Percentiles rank a stretch among this genome's conserved stretches.
Conservation (phyloP, 805 yeast species). For the Candida gorgasii region DNA sequence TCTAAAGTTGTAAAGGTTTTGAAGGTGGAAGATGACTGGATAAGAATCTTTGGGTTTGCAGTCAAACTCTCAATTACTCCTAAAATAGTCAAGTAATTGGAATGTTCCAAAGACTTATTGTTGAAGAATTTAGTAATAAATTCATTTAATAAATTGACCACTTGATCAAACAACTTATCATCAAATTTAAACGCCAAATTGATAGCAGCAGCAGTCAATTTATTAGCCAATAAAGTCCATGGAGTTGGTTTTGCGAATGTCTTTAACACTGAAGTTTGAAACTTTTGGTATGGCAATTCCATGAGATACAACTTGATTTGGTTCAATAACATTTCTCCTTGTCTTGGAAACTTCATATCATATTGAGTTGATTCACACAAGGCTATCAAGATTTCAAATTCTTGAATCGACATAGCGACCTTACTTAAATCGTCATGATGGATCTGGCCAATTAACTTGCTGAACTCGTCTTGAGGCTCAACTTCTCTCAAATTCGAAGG, state of each 20-base stretch:
- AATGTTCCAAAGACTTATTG: constrained; percentile 21
- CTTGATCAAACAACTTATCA: constrained; percentile 20
- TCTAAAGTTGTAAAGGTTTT: constrained; percentile 35
- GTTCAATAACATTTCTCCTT: constrained; percentile 44
- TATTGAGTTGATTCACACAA: constrained; percentile 45
- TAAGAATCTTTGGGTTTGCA: constrained; percentile 27
- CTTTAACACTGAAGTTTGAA: constrained; percentile 37
- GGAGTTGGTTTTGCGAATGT: constrained; percentile 29
- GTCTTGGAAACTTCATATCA: constrained; percentile 27
- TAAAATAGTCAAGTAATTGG: constrained; percentile 35
- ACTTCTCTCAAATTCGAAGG: constrained; percentile 13
- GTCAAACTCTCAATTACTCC: constrained; percentile 37
- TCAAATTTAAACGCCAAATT: constrained; percentile 30
- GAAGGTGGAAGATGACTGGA: constrained; percentile 23
- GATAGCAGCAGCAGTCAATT: constrained; percentile 33
- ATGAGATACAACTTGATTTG: constrained; percentile 49
- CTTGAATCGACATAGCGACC: constrained; percentile 50
- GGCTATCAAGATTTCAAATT: constrained; percentile 58
- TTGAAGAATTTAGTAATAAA: constrained; percentile 30
- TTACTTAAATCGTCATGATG: constrained; percentile 20
- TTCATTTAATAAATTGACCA: constrained; percentile 26
- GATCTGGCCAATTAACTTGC: constrained; percentile 18
- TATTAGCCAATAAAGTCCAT: constrained; percentile 36
- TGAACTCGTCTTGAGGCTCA: constrained; percentile 21
- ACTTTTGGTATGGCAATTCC: constrained; percentile 46